Percentiles rank a stretch among this genome's conserved stretches.
phyloP scores from a whole-genome alignment of 345 rosid species.

The Aquilaria yunnanensis region DNA sequence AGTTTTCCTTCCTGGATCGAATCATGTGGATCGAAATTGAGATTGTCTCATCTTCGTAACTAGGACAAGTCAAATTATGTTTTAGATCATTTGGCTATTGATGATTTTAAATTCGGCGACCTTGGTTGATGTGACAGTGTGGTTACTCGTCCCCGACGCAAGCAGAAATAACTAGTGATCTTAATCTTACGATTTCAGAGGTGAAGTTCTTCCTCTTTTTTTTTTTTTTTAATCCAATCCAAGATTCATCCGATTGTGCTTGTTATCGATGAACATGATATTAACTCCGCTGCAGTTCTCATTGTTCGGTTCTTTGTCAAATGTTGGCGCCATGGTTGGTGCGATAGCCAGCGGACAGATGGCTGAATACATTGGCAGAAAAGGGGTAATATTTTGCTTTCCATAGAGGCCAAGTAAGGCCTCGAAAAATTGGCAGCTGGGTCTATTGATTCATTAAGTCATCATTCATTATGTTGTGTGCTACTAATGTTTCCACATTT shows the following conservation, averaged over 20 bases:
- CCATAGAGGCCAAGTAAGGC: neutral
- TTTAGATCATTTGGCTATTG: too few relatives aligned
- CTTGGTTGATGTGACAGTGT: constrained; percentile 23
- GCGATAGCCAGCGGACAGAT: constrained; percentile 76
- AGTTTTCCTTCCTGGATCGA: neutral
- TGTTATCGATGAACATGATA: neutral
- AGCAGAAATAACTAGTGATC: constrained; percentile 41
- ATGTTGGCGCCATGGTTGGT: constrained; percentile 80
- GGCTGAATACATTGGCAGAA: constrained; percentile 66
- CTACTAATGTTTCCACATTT: neutral
- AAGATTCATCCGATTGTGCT: neutral
- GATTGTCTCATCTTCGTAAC: too few relatives aligned
- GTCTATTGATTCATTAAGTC: neutral
- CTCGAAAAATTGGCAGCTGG: neutral
- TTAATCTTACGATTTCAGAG: constrained; percentile 52
- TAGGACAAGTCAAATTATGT: neutral
- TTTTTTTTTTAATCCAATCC: neutral
- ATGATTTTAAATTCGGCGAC: too few relatives aligned
- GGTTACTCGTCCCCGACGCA: constrained; percentile 78
- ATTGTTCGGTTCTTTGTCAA: constrained; percentile 59
- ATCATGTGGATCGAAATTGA: neutral
- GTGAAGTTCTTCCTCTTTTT: constrained; percentile 12
- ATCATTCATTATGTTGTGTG: neutral
- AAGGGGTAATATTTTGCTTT: constrained; percentile 44
- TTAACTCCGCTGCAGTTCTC: constrained; percentile 35